phyloP scores from a whole-genome alignment of 1,284 basidiomycete genomes.

The Trichosporon ovoides region DNA sequence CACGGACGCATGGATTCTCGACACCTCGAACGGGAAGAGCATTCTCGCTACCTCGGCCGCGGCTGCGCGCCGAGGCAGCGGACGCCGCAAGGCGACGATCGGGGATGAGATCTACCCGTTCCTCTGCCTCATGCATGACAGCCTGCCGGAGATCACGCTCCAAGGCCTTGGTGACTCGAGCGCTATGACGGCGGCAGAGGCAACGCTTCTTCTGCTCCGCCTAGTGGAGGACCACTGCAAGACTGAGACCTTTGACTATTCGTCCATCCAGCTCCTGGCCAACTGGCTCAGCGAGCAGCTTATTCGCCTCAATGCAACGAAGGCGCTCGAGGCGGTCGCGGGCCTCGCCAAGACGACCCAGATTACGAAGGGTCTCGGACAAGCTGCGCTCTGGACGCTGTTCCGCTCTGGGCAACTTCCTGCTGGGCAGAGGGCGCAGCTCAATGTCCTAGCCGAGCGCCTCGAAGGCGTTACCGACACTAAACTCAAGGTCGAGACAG shows the following conservation, averaged over 20 bases:
- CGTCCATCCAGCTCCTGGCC: slow-evolving; percentile 49
- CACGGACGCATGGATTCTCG: slow-evolving; percentile 27
- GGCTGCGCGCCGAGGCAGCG: slow-evolving; percentile 20
- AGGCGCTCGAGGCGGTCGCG: slow-evolving; percentile 16
- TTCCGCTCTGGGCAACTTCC: slow-evolving; percentile 29
- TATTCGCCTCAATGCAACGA: slow-evolving; percentile 12
- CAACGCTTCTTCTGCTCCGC: slow-evolving; percentile 4
- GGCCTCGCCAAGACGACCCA: slow-evolving; percentile 35
- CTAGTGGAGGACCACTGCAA: slow-evolving; percentile 40
- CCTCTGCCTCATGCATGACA: slow-evolving; percentile 21
- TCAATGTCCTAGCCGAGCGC: slow-evolving; percentile 4
- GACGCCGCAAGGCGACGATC: slow-evolving; percentile 26
- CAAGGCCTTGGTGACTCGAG: not conserved
- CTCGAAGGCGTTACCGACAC: slow-evolving; percentile 12
- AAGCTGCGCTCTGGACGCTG: slow-evolving; percentile 50
- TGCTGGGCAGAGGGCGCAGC: slow-evolving; percentile 9
- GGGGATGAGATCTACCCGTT: slow-evolving; percentile 37
- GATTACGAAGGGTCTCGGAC: slow-evolving; percentile 47
- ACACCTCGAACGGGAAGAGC: slow-evolving; percentile 26
- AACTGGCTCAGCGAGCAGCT: slow-evolving; percentile 41
- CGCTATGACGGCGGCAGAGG: slow-evolving; percentile 9
- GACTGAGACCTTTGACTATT: slow-evolving; percentile 46
- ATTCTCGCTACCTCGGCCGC: slow-evolving; percentile 32
- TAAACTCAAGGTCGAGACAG: slow-evolving; percentile 15
- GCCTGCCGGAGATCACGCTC: slow-evolving; percentile 13